A percentile compares a stretch with the other conserved stretches of the same genome.
phyloP scores from a whole-genome alignment of 2,329 filamentous ascomycete genomes.

The Botryosphaeria dothidea region DNA sequence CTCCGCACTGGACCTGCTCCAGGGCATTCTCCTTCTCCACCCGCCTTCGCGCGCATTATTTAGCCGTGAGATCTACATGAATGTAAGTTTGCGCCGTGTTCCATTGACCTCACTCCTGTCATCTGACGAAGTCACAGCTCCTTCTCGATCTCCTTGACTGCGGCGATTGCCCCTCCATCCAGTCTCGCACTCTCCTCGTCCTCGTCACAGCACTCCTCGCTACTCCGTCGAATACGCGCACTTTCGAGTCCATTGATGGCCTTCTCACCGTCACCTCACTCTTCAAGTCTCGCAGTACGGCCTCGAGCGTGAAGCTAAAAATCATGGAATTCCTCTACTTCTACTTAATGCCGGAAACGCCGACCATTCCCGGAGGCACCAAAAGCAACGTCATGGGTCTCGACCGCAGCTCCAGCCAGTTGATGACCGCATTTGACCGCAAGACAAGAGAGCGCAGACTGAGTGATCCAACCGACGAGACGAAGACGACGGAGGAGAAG shows the following conservation, averaged over 20 bases:
- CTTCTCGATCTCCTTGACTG: conserved; percentile 93
- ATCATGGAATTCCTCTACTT: conserved; percentile 98
- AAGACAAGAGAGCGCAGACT: conserved; percentile 32
- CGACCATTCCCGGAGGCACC: conserved; percentile 24
- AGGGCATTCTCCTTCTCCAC: conserved; percentile 84
- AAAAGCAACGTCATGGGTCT: conserved; percentile 30
- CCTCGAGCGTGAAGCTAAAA: conserved; percentile 88
- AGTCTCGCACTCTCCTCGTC: conserved; percentile 85
- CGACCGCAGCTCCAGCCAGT: conserved; percentile 27
- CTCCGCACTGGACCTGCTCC: conserved; percentile 82
- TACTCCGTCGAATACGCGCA: conserved; percentile 82
- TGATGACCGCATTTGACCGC: conserved; percentile 34
- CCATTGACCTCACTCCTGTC: not conserved
- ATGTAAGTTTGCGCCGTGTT: conserved; percentile 54
- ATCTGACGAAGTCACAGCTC: conserved; percentile 52
- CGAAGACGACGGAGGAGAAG: conserved; percentile 77
- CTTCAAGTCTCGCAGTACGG: conserved; percentile 85
- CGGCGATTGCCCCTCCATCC: conserved; percentile 84
- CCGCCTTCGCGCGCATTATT: conserved; percentile 87
- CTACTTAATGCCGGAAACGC: conserved; percentile 92
- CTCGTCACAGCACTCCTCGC: conserved; percentile 88
- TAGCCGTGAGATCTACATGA: conserved; percentile 90
- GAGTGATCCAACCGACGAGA: conserved; percentile 35
- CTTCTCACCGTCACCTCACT: conserved; percentile 88
- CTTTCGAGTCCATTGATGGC: conserved; percentile 89